Percentiles rank a stretch among this genome's conserved stretches.
Conservation (phyloP, 768 basidiomycete genomes). For the Pisolithus sp. region DNA sequence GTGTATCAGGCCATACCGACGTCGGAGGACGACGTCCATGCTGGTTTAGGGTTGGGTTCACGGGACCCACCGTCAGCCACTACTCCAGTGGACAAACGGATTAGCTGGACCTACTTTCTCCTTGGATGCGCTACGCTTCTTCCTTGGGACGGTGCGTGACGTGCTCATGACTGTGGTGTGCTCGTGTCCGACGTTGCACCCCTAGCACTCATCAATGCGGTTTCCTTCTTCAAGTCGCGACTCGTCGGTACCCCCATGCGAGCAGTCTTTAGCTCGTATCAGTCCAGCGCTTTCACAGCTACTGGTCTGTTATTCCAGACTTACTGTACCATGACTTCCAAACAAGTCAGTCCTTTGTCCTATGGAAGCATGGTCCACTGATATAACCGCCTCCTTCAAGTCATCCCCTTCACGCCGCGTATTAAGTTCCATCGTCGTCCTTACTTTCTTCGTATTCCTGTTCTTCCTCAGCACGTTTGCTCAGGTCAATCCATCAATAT, state of each 20-base stretch:
- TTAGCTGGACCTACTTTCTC: slow-evolving; percentile 63
- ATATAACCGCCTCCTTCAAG: slow-evolving; percentile 29
- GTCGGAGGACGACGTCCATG: slow-evolving; percentile 8
- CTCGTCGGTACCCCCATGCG: slow-evolving; percentile 53
- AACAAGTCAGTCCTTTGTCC: slow-evolving; percentile 43
- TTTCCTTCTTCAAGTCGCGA: slow-evolving; percentile 72
- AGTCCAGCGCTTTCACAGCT: slow-evolving; percentile 57
- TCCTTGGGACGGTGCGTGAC: slow-evolving; percentile 79
- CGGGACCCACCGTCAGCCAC: slow-evolving; percentile 13
- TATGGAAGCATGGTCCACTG: neutral
- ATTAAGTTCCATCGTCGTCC: slow-evolving; percentile 42
- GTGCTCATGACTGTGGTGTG: neutral
- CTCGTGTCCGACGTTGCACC: slow-evolving; percentile 1
- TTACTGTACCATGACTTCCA: slow-evolving; percentile 65
- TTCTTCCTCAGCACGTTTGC: slow-evolving; percentile 65
- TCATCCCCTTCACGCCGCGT: slow-evolving; percentile 54
- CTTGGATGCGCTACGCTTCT: slow-evolving; percentile 76
- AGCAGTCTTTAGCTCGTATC: slow-evolving; percentile 57
- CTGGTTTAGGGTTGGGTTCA: neutral
- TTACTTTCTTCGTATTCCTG: slow-evolving; percentile 49
- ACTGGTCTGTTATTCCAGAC: slow-evolving; percentile 66
- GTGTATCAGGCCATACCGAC: slow-evolving; percentile 18
- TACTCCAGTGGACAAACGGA: slow-evolving; percentile 32
- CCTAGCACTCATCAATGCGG: slow-evolving; percentile 79
- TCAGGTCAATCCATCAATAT: slow-evolving; percentile 43